Conservation (phyloP, 371 early-diverging fungal species). For the Syncephalastrum monosporum region DNA sequence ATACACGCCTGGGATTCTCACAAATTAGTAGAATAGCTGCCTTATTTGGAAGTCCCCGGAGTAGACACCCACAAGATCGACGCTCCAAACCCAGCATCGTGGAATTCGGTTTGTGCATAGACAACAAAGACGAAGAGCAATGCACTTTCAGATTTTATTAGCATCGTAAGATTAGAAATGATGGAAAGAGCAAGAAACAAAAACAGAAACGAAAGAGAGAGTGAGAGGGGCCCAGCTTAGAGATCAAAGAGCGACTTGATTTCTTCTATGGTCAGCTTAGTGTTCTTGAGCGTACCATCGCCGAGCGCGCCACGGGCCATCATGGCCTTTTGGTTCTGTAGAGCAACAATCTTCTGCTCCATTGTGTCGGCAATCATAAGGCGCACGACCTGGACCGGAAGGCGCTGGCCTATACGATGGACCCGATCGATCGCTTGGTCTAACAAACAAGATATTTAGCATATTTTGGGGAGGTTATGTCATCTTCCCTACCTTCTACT, state of each 20-base stretch:
- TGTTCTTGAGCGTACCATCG: conserved; percentile 34
- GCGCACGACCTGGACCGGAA: conserved; percentile 59
- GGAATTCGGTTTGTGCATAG: no score
- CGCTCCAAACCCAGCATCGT: no score
- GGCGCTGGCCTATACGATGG: conserved; percentile 80
- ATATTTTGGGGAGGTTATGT: conserved; percentile 1
- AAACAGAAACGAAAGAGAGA: not conserved
- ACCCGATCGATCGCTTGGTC: conserved; percentile 89
- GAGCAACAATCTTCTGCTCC: conserved; percentile 60
- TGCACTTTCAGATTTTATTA: no score
- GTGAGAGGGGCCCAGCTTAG: conserved; percentile 1
- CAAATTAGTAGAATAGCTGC: no score
- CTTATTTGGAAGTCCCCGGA: no score
- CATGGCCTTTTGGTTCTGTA: conserved; percentile 51
- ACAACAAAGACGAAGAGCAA: no score
- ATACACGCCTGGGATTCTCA: no score
- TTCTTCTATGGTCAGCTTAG: conserved; percentile 42
- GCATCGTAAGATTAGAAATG: not conserved
- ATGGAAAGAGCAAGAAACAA: conserved; percentile 3
- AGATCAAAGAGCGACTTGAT: conserved; percentile 41
- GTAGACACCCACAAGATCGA: no score
- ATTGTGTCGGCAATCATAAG: conserved; percentile 58
- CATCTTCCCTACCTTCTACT: conserved; percentile 53
- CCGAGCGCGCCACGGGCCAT: conserved; percentile 47
- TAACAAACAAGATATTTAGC: conserved; percentile 10